A percentile compares a stretch with the other conserved stretches of the same genome.
Evolutionary conservation across 768 basidiomycete species (phyloP).

Genomic region (Cystofilobasidium bisporidii): DNA sequence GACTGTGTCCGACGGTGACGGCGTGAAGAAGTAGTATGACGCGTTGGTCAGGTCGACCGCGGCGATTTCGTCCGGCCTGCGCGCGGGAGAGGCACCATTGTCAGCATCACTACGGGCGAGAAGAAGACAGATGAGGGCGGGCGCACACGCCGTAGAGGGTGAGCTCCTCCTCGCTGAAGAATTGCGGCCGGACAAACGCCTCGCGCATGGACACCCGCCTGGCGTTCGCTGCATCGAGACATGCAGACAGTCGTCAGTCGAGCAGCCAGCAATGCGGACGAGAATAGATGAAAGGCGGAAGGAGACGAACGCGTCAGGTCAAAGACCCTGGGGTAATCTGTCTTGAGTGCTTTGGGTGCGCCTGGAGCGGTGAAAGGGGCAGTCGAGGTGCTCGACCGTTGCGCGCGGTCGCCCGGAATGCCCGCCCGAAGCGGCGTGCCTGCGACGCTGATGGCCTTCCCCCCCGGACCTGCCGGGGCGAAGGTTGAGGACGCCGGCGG

Average conservation of each 20-base stretch:
- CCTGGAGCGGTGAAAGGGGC: neutral
- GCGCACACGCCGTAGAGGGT: constrained; percentile 17
- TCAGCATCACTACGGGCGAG: neutral
- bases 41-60: constrained; percentile 17
- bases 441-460: neutral
- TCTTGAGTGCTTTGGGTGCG: neutral
- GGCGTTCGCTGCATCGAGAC: neutral
- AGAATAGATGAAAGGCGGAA: neutral
- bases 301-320: constrained; percentile 1
- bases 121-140: neutral
- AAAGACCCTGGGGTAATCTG: neutral
- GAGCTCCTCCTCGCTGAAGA: constrained; percentile 12
- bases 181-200: constrained; percentile 23
- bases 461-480: neutral
- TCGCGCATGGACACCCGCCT: neutral
- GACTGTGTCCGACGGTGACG: too few relatives aligned
- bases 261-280: neutral
- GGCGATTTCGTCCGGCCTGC: constrained; percentile 25
- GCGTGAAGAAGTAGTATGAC: constrained; percentile 19
- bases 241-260: neutral
- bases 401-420: neutral
- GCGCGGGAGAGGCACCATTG: neutral
- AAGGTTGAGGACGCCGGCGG: neutral
- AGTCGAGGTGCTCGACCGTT: neutral
- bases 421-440: neutral